Evolutionary conservation across 208 protist species (phyloP).

Genomic region (Wallacemonas sp.): DNA sequence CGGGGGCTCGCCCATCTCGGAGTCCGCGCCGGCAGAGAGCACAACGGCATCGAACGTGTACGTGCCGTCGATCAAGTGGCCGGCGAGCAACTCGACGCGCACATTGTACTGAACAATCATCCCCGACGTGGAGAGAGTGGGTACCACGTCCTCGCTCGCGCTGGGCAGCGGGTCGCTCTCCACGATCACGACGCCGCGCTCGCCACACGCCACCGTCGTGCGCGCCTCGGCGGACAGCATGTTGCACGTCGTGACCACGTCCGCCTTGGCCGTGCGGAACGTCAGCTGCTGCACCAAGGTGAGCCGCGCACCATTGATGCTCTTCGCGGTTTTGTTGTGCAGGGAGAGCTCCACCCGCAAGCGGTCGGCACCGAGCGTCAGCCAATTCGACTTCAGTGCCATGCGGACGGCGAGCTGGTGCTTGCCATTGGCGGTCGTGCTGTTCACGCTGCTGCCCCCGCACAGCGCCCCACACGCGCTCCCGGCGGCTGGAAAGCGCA

Average conservation of each 20-base stretch:
- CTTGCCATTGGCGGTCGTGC: background rate
- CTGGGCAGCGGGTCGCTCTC: background rate
- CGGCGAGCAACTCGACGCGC: slow-evolving; percentile 21
- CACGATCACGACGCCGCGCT: slow-evolving; percentile 6
- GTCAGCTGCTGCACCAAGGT: slow-evolving; percentile 25
- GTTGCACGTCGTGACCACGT: slow-evolving; percentile 13
- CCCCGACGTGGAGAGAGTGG: slow-evolving; percentile 27
- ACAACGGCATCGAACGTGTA: slow-evolving; percentile 29
- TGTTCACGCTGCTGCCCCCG: background rate
- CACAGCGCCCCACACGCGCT: background rate
- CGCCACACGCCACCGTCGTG: slow-evolving; percentile 3
- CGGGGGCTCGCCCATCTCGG: slow-evolving; percentile 10
- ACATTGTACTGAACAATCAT: slow-evolving; percentile 30
- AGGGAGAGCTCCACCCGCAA: slow-evolving; percentile 12
- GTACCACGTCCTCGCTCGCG: slow-evolving; percentile 15
- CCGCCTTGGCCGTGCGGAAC: slow-evolving; percentile 24
- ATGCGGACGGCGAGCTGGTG: slow-evolving; percentile 17
- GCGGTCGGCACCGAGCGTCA: slow-evolving; percentile 14
- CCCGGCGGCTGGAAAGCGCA: slow-evolving; percentile 1
- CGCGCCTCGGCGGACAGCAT: slow-evolving; percentile 6
- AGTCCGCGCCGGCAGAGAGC: slow-evolving; percentile 6
- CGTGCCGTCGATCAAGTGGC: background rate
- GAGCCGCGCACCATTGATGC: slow-evolving; percentile 15
- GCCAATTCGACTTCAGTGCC: background rate
- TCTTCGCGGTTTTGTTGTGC: slow-evolving; percentile 21